A percentile compares a stretch with the other conserved stretches of the same genome.
These are phyloP conservation scores for Rhodotorula babjevae DNA, from an alignment of 768 basidiomycete species.

Conservation along the genomic window DNA sequence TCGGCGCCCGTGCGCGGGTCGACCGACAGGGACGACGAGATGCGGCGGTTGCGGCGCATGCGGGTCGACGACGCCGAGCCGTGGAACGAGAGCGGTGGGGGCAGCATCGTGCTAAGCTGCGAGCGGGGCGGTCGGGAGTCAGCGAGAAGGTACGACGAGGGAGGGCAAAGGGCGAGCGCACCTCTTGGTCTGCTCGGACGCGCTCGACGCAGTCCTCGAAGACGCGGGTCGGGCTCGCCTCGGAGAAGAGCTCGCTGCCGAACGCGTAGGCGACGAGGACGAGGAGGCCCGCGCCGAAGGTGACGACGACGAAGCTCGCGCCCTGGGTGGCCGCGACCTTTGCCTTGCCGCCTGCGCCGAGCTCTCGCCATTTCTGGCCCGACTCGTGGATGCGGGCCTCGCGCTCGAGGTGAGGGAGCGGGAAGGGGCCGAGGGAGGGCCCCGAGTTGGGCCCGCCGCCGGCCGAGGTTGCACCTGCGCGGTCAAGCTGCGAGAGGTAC, in stretches of 20 bases:
- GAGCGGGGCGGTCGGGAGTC: background rate
- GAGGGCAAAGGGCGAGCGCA: background rate
- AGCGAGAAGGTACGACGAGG: background rate
- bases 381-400: constrained; percentile 1
- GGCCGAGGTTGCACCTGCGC: background rate
- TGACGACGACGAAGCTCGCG: constrained; percentile 26
- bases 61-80: constrained; percentile 8
- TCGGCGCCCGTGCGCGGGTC: constrained; percentile 28
- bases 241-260: constrained; percentile 29
- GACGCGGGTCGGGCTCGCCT: constrained; percentile 32
- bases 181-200: constrained; percentile 14
- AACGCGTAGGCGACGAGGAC: constrained; percentile 22
- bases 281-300: constrained; percentile 16
- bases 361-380: constrained; percentile 14
- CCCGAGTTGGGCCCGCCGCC: background rate
- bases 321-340: constrained; percentile 17
- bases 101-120: constrained; percentile 23
- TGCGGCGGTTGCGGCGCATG: constrained; percentile 24
- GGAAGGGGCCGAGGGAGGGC: constrained; percentile 26
- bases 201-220: constrained; percentile 37
- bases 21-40: constrained; percentile 7
- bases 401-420: constrained; percentile 17
- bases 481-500: constrained; percentile 11
- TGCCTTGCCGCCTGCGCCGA: constrained; percentile 1
- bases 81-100: constrained; percentile 29